Evolutionary conservation across 140 eudicot species (phyloP), one percentile per base, ranked within the genome.

Genomic region (Flaveria floridana): DNA sequence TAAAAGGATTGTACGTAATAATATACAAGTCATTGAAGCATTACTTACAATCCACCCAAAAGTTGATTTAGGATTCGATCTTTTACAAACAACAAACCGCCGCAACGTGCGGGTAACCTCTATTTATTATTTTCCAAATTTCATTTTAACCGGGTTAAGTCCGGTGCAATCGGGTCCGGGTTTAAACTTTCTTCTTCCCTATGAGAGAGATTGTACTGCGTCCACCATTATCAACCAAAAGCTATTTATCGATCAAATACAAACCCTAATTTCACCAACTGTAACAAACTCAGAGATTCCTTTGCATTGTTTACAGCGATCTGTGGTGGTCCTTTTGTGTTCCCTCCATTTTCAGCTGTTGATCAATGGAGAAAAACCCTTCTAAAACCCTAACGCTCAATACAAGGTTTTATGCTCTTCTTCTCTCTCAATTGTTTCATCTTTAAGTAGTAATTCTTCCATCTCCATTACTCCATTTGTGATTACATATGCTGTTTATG

Each of bases 361-460:
- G 51, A 9, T 34, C 68, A 72, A 72, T 72, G 77, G 77, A 39
- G 37, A 39, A 19, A 72, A 72, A 56, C 68, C 77, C 56, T 57
- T 53, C 6, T 11, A 72, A 72, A 72, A 19, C 67, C 68, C 77
- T 12, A 52, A 37, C 42, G 68, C 7, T 72, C 65, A 18, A 65
- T 39, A 72, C 56, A 56, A 72, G 77, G 77, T 72, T 14, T 59
- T 21, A 9, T 59, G 9, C 18, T 58, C 15, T 58, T 58, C n/a
- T 58, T 58, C 14, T 34, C 6, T 62, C 68, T 34, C 20, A 28
- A 18, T 55, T 55, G 12, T 18, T 55, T 55, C 62, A 55, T 55
- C 12, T 6, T 18, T 55, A 16, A 55, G 12, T 55, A 55, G 25
- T 18, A 14, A 26, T 26, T 28, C 20, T 62, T 62, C 62, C 19